Conservation (phyloP, 805 yeast genomes). For the Starmerella floricola region DNA sequence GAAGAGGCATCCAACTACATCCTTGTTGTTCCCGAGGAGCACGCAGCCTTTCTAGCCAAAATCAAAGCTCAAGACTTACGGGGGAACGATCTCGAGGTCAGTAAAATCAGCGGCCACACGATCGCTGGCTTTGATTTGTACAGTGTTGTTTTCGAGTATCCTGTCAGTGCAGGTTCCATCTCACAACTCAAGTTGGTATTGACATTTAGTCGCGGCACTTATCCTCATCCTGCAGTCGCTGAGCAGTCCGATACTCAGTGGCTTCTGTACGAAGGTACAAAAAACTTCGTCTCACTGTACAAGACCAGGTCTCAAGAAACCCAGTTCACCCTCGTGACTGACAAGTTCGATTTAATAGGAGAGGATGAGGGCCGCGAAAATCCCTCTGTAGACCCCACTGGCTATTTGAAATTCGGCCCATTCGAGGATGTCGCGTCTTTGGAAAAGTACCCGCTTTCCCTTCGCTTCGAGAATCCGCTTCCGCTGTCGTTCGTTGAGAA, state of each 20-base stretch:
- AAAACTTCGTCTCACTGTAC: conserved; percentile 52
- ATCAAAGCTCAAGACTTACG: conserved; percentile 32
- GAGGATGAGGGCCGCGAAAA: conserved; percentile 34
- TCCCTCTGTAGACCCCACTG: conserved; percentile 19
- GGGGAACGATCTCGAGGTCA: conserved; percentile 20
- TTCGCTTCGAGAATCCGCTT: conserved; percentile 50
- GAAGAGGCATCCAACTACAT: conserved; percentile 46
- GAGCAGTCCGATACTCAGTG: conserved; percentile 50
- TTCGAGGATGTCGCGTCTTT: conserved; percentile 36
- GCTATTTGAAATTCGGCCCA: conserved; percentile 45
- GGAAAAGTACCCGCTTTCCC: conserved; percentile 37
- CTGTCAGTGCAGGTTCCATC: conserved; percentile 52
- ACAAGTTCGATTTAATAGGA: conserved; percentile 20
- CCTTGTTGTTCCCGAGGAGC: conserved; percentile 43
- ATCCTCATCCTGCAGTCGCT: conserved; percentile 56
- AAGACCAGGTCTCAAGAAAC: conserved; percentile 39
- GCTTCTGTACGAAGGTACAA: conserved; percentile 42
- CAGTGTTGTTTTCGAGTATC: conserved; percentile 44
- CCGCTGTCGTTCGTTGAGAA: conserved; percentile 53
- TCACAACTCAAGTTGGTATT: conserved; percentile 34
- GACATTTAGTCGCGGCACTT: conserved; percentile 30
- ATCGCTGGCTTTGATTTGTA: conserved; percentile 27
- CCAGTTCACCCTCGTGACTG: conserved; percentile 34
- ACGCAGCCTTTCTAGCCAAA: conserved; percentile 35
- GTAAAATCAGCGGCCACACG: conserved; percentile 23